Evolutionary conservation across 768 basidiomycete genomes (phyloP), one percentile per base, ranked within the genome.

Genomic region (Holtermanniella nyarrowii): DNA sequence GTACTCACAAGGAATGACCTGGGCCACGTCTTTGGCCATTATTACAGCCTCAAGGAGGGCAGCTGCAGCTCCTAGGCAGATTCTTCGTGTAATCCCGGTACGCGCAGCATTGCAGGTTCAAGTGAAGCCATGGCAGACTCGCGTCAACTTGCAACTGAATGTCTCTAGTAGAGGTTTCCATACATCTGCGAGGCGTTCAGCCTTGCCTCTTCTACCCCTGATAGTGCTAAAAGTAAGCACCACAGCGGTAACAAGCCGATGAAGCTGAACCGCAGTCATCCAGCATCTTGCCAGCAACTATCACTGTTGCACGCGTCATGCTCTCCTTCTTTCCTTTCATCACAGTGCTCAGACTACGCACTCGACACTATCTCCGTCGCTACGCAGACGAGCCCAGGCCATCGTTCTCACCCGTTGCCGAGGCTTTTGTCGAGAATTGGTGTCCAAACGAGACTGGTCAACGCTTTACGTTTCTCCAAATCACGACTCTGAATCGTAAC

Each of bases 251-350:
- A 54, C 43, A 18, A 20, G 42, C 18, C 23, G 50, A 24, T 22
- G 24, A 10, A 50, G 21, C 20, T 43, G n/a, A 11, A n/a, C 20
- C 11, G 14, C 37, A 69, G 67, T 57, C 58, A 40, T 61, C 65
- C 16, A 59, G 65, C 16, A 42, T 61, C 13, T 49, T 66, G 27
- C 55, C 67, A 5, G 24, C 52, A n/a, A 58, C 61, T 20, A 69
- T 62, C 20, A 53, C 60, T 2, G 53, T 69, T 26, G 64, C 67
- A 4, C 67, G 67, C 1, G 55, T 66, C 26, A 49, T 69, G 24
- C 59, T 69, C 26, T 65, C 67, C 16, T 61, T 69, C 56, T 61
- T 69, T 37, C 67, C 67, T 24, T 46, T 69, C 20, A 59, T 60
- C 5, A 62, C 61, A 20, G 43, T 69, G 21, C 20, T 67, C 13